Percentiles rank a stretch among this genome's conserved stretches.
phyloP scores from a whole-genome alignment of 2,329 filamentous ascomycete genomes.

The Diaporthe destruens region DNA sequence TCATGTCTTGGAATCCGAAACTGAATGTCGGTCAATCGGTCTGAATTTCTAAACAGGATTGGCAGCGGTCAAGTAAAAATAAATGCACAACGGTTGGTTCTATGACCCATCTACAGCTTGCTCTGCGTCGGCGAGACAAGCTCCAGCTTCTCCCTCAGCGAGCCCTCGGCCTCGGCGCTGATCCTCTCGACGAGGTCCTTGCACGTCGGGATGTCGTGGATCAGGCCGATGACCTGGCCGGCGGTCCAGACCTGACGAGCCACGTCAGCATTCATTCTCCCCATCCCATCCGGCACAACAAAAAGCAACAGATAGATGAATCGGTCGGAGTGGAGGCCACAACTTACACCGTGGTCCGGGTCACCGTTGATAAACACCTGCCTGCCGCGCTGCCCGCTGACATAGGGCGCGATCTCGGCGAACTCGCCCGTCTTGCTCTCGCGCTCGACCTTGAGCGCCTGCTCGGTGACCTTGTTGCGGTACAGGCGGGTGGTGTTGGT shows the following conservation, averaged over 20 bases:
- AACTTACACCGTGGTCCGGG: slow-evolving; percentile 85
- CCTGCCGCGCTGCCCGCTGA: slow-evolving; percentile 90
- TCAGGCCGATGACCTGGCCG: slow-evolving; percentile 92
- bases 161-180: slow-evolving; percentile 79
- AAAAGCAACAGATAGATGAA: too few relatives aligned
- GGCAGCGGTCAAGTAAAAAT: neutral
- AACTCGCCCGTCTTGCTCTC: slow-evolving; percentile 90
- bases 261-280: neutral
- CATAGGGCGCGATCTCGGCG: slow-evolving; percentile 84
- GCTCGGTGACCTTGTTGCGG: slow-evolving; percentile 87
- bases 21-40: neutral
- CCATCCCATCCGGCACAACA: neutral
- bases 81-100: neutral
- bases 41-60: neutral
- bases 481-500: slow-evolving; percentile 91
- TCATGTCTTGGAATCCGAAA: neutral
- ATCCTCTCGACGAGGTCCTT: slow-evolving; percentile 77
- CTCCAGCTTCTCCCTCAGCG: slow-evolving; percentile 70
- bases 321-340: slow-evolving; percentile 46
- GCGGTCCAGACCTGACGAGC: slow-evolving; percentile 87
- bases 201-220: slow-evolving; percentile 86
- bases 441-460: slow-evolving; percentile 85
- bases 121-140: slow-evolving; percentile 65
- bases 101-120: slow-evolving; percentile 64
- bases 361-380: slow-evolving; percentile 95